Evolutionary conservation across 2,329 filamentous ascomycete species (phyloP).

Genomic region (Botrytis squamosa): DNA sequence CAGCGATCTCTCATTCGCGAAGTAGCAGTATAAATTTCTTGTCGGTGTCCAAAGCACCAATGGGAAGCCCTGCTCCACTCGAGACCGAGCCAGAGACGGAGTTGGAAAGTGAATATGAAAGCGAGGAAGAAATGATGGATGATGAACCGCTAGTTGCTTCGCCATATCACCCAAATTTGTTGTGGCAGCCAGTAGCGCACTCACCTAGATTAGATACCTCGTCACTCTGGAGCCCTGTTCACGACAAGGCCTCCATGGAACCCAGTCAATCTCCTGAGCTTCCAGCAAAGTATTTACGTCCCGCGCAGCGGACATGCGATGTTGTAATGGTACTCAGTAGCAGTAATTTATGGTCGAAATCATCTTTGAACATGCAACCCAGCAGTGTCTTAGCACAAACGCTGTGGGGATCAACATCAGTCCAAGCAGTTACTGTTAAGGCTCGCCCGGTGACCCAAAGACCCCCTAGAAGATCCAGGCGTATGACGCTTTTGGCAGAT

Average conservation of each 20-base stretch:
- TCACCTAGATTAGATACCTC: not conserved
- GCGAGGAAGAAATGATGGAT: conserved; percentile 10
- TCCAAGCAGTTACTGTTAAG: conserved; percentile 34
- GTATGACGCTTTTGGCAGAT: conserved; percentile 60
- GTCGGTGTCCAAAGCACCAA: conserved; percentile 42
- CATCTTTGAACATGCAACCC: conserved; percentile 22
- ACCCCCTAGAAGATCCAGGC: conserved; percentile 55
- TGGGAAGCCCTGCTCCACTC: conserved; percentile 55
- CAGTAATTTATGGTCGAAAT: conserved; percentile 36
- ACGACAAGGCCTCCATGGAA: not conserved
- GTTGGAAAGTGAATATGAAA: not conserved
- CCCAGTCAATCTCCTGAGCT: conserved; percentile 26
- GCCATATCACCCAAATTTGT: not conserved
- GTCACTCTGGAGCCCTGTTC: not conserved
- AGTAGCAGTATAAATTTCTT: conserved; percentile 45
- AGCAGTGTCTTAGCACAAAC: conserved; percentile 26
- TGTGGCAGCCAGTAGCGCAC: conserved; percentile 8
- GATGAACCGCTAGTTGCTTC: not conserved
- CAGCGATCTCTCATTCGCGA: conserved; percentile 38
- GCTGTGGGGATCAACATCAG: conserved; percentile 37
- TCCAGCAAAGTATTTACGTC: conserved; percentile 35
- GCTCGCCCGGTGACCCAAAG: conserved; percentile 50
- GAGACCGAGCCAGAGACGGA: conserved; percentile 43
- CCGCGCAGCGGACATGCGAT: conserved; percentile 28
- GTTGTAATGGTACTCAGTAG: conserved; percentile 31